Conservation (phyloP, 805 yeast species). For the Lipomyces chichibuensis region DNA sequence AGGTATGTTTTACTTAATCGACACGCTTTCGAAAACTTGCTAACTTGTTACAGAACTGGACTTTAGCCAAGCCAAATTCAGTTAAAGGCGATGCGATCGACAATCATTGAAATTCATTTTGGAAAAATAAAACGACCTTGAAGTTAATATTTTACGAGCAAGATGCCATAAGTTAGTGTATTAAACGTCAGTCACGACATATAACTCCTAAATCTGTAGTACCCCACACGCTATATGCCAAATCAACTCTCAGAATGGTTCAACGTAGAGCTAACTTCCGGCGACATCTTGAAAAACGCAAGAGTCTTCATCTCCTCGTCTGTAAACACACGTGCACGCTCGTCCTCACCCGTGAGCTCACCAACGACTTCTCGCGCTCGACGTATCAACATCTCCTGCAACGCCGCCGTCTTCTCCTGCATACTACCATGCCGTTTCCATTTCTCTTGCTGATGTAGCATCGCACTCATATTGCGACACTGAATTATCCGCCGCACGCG, state of each 20-base stretch:
- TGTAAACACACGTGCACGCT: background rate
- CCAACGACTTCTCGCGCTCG: background rate
- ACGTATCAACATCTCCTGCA: background rate
- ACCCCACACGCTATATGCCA: background rate
- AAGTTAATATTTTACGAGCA: background rate
- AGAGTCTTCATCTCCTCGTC: background rate
- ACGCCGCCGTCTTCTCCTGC: background rate
- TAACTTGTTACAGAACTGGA: slow-evolving; percentile 42
- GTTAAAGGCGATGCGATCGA: slow-evolving; percentile 10
- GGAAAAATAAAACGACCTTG: background rate
- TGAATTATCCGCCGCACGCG: background rate
- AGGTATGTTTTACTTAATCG: slow-evolving; percentile 36
- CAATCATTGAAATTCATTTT: background rate
- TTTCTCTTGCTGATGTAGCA: background rate
- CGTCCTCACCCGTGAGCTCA: background rate
- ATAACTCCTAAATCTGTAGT: background rate
- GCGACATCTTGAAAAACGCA: background rate
- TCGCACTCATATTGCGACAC: background rate
- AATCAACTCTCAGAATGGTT: background rate
- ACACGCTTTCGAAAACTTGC: slow-evolving; percentile 5
- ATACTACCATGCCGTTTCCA: background rate
- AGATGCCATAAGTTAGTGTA: background rate
- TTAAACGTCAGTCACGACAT: background rate
- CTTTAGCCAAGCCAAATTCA: slow-evolving; percentile 45
- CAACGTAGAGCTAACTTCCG: background rate